Base-by-base conservation (phyloP, 106 monocot genomes). In the Iris macrosiphon region DNA sequence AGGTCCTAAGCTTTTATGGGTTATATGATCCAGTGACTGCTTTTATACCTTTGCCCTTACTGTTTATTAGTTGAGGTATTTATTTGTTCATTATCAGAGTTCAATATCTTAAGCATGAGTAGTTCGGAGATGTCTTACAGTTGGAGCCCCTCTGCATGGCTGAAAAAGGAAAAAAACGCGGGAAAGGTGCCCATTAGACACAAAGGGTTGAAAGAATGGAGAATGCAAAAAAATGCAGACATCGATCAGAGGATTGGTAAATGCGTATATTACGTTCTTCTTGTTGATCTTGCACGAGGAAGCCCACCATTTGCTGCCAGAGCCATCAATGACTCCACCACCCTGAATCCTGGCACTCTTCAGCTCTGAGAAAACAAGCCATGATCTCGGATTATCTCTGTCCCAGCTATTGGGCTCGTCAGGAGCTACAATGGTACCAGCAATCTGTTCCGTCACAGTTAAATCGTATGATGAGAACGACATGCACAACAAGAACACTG, bases 221-320 rank as follows among this genome's bases (percentile, higher is more conserved):
- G 9, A 30, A 46, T 9, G 10, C 22, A 22, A 34, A 25, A 5
- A 14, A 13, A 23, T n/a, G 0, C 4, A 29, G 13, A 50, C 11
- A 30, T 4, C 13, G 15, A 40, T 41, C 9, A 11, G 40, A 2
- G 10, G 27, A 29, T 29, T 13, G 16, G 14, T 9, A 52, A 28
- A 22, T 34, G 14, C 40, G 3, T 30, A 8, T 28, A 15, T 66
- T 72, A 90, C 90, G 39, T 96, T 89, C 41, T 74, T 90, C 64
- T 77, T 85, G 55, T 79, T 86, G 64, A 90, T 75, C 77, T 96
- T 96, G 83, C 96, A 96, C 43, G 90, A 90, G 16, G 77, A 40
- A 52, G 85, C 96, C 96, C 96, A 96, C 96, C 96, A 96, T 60
- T 82, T 86, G 60, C 74, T 85, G 3, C 96, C 96, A 3, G 86